phyloP scores from a whole-genome alignment of 2,329 filamentous ascomycete genomes.

The Pseudogymnoascus sp. region DNA sequence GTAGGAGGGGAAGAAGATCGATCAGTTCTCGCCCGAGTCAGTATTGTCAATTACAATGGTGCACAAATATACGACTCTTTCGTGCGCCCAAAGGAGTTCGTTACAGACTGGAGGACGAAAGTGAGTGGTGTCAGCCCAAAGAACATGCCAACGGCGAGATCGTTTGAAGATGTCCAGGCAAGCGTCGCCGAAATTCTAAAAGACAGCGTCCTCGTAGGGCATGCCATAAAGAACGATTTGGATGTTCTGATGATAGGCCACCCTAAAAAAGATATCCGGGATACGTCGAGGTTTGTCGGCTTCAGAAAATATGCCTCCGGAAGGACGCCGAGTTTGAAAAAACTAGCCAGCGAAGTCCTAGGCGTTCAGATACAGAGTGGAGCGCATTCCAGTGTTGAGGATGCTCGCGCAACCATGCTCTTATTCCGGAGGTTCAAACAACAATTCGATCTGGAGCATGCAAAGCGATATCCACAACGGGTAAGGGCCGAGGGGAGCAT shows the following conservation, averaged over 20 bases:
- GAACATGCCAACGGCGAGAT: slow-evolving; percentile 61
- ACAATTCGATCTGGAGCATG: slow-evolving; percentile 75
- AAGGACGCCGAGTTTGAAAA: slow-evolving; percentile 58
- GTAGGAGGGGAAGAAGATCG: slow-evolving; percentile 62
- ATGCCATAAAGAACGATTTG: slow-evolving; percentile 73
- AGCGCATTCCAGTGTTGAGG: slow-evolving; percentile 61
- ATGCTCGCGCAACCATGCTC: slow-evolving; percentile 85
- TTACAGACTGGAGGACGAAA: slow-evolving; percentile 84
- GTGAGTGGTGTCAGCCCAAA: slow-evolving; percentile 74
- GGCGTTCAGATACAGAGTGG: slow-evolving; percentile 57
- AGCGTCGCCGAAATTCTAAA: slow-evolving; percentile 62
- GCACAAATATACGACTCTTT: slow-evolving; percentile 91
- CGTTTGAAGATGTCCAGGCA: slow-evolving; percentile 69
- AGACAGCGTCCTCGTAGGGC: slow-evolving; percentile 70
- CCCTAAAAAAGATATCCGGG: slow-evolving; percentile 68
- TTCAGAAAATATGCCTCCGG: slow-evolving; percentile 66
- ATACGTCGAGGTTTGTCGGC: slow-evolving; percentile 70
- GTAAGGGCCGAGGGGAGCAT: slow-evolving; percentile 12
- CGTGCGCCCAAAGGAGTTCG: slow-evolving; percentile 67
- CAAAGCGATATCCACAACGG: slow-evolving; percentile 53
- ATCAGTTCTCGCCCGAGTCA: slow-evolving; percentile 77
- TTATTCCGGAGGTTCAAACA: slow-evolving; percentile 78
- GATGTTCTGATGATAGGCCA: slow-evolving; percentile 71
- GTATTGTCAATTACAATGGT: slow-evolving; percentile 88
- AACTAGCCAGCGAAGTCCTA: slow-evolving; percentile 50